These are phyloP conservation scores for Tylopilus orsonianus DNA, from an alignment of 1,284 basidiomycete species.

Conservation along the genomic window DNA sequence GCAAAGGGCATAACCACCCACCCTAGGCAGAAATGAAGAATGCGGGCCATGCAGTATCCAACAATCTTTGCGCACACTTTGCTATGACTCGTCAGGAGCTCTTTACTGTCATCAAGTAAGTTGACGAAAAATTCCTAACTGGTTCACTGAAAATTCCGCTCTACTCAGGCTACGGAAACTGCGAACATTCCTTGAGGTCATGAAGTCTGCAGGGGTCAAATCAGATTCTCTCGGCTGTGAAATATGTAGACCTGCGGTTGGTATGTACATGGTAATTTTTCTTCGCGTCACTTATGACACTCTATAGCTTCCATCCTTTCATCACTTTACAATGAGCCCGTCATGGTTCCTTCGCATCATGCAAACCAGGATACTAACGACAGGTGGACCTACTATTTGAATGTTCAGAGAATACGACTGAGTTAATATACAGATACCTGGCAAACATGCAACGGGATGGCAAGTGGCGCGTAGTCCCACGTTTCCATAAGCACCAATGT, in stretches of 20 bases:
- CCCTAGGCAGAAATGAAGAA: conserved; percentile 68
- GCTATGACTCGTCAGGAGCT: conserved; percentile 68
- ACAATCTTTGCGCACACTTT: conserved; percentile 70
- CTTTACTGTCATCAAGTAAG: conserved; percentile 62
- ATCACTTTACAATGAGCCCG: conserved; percentile 67
- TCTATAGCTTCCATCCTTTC: conserved; percentile 50
- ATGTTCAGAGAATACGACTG: not conserved
- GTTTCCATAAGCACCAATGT: not conserved
- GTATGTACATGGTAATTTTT: conserved; percentile 30
- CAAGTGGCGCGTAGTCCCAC: conserved; percentile 8
- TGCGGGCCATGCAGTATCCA: conserved; percentile 60
- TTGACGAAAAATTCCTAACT: not conserved
- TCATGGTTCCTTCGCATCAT: conserved; percentile 66
- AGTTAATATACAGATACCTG: conserved; percentile 43
- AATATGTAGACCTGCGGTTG: conserved; percentile 71
- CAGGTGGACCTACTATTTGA: conserved; percentile 14
- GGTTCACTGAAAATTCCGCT: not conserved
- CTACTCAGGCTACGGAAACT: conserved; percentile 56
- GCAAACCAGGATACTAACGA: conserved; percentile 75
- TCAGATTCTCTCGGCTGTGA: conserved; percentile 66
- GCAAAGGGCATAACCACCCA: not conserved
- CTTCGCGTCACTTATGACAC: not conserved
- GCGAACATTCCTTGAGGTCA: conserved; percentile 55
- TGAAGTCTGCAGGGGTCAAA: conserved; percentile 52
- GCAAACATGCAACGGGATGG: conserved; percentile 80